These are phyloP conservation scores for Thermothelomyces thermophilus DNA, from an alignment of 2,329 filamentous ascomycete genomes.

Conservation along the genomic window DNA sequence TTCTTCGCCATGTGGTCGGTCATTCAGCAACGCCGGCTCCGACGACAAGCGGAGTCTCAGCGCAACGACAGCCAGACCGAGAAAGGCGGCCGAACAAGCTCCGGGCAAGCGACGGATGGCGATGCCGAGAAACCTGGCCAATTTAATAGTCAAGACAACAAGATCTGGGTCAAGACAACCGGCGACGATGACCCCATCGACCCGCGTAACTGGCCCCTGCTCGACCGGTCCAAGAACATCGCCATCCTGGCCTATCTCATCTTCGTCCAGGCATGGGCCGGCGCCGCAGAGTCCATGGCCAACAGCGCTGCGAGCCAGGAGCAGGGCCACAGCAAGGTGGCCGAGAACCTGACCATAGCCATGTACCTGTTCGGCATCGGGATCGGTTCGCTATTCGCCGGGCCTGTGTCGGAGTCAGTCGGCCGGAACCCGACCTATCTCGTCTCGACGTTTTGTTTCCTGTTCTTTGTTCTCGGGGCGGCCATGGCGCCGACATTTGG, in stretches of 20 bases:
- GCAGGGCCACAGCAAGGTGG: conserved; percentile 38
- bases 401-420: conserved; percentile 42
- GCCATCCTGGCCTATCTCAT: conserved; percentile 34
- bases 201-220: conserved; percentile 38
- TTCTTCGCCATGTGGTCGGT: no score
- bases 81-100: no score
- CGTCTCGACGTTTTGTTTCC: conserved; percentile 38
- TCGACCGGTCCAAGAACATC: conserved; percentile 29
- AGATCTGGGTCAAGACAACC: not conserved
- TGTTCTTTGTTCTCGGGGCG: conserved; percentile 43
- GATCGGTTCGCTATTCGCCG: conserved; percentile 40
- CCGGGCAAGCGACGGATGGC: no score
- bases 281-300: conserved; percentile 42
- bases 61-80: no score
- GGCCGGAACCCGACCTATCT: conserved; percentile 45
- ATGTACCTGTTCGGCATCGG: conserved; percentile 44
- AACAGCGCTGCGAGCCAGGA: conserved; percentile 34
- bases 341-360: conserved; percentile 39
- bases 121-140: no score
- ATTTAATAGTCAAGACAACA: no score
- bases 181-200: conserved; percentile 27
- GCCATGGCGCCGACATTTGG: conserved; percentile 41
- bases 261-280: conserved; percentile 42
- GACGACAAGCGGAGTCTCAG: no score
- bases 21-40: no score